Percentiles rank a stretch among this genome's conserved stretches.
Evolutionary conservation across 805 yeast species (phyloP).

Genomic region (Candida insectorum): DNA sequence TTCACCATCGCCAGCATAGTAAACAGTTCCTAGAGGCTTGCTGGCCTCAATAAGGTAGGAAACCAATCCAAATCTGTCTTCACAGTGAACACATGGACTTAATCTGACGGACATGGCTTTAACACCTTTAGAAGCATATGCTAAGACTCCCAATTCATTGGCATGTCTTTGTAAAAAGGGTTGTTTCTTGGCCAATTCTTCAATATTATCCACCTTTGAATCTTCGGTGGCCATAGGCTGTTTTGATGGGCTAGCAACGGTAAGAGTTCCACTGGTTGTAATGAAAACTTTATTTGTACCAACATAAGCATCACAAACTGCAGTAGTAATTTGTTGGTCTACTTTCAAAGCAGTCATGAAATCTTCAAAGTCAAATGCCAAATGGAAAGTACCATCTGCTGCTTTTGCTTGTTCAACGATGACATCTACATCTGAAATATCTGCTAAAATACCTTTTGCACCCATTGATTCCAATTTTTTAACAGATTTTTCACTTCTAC

Average conservation of each 20-base stretch:
- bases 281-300: not conserved
- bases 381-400: slow-evolving; percentile 36
- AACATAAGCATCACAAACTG: too few species aligned
- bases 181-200: too few species aligned
- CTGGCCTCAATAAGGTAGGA: slow-evolving; percentile 21
- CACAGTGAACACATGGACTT: slow-evolving; percentile 33
- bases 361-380: slow-evolving; percentile 30
- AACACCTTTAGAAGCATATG: slow-evolving; percentile 18
- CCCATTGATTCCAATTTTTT: slow-evolving; percentile 9
- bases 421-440: slow-evolving; percentile 21
- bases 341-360: slow-evolving; percentile 12
- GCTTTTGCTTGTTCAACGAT: slow-evolving; percentile 22
- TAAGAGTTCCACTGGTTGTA: too few species aligned
- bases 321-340: too few species aligned
- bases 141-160: too few species aligned
- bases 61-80: slow-evolving; percentile 22
- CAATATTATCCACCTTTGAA: too few species aligned
- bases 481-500: slow-evolving; percentile 28
- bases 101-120: slow-evolving; percentile 21
- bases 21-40: slow-evolving; percentile 24
- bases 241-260: too few species aligned
- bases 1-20: slow-evolving; percentile 29
- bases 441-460: slow-evolving; percentile 25
- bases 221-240: too few species aligned
- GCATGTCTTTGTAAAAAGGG: too few species aligned